These are phyloP conservation scores for Psilocybe cubensis DNA, from an alignment of 768 basidiomycete species.

Conservation along the genomic window DNA sequence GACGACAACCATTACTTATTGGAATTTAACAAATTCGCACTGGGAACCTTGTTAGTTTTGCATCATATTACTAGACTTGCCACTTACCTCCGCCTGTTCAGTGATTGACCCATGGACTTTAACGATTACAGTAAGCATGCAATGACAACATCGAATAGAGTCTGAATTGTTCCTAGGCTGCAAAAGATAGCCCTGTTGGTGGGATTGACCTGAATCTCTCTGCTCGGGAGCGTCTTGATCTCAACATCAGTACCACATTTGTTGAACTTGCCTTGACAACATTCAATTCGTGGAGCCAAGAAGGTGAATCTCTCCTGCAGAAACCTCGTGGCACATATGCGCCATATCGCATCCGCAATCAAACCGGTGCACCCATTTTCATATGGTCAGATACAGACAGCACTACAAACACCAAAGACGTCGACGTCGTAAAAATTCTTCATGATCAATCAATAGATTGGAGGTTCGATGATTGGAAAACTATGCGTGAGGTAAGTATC, in stretches of 20 bases:
- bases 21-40: conserved; percentile 96
- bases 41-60: conserved; percentile 86
- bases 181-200: conserved; percentile 50
- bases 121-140: conserved; percentile 57
- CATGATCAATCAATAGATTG: conserved; percentile 86
- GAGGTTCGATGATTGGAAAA: conserved; percentile 97
- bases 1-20: conserved; percentile 87
- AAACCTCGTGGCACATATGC: conserved; percentile 88
- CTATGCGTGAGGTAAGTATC: conserved; percentile 80
- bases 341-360: conserved; percentile 91
- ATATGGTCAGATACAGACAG: conserved; percentile 86
- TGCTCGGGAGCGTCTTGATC: conserved; percentile 83
- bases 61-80: background rate
- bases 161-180: conserved; percentile 40
- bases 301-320: conserved; percentile 71
- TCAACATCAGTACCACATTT: conserved; percentile 91
- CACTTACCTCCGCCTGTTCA: conserved; percentile 28
- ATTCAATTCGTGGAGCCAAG: conserved; percentile 72
- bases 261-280: conserved; percentile 82
- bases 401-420: conserved; percentile 46
- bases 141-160: conserved; percentile 6
- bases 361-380: conserved; percentile 83
- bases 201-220: conserved; percentile 64
- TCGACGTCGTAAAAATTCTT: conserved; percentile 60
- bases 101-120: conserved; percentile 98